phyloP scores from a whole-genome alignment of 768 basidiomycete species.

The Lactarius tabidus region DNA sequence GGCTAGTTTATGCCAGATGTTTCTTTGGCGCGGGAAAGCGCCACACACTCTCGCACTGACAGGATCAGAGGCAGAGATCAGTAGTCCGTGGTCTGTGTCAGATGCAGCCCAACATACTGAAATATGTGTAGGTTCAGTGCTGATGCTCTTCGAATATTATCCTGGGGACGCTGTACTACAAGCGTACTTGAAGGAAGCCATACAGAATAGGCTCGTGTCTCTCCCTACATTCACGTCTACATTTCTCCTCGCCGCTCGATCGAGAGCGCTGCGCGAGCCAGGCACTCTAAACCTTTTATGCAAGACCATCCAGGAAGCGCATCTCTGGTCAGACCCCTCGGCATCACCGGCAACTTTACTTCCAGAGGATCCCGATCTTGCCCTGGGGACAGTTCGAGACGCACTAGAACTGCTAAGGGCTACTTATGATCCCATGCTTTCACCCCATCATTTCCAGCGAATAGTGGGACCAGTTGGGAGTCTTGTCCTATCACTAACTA shows the following conservation, averaged over 20 bases:
- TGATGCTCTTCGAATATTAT: conserved; percentile 61
- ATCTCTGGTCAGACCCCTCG: conserved; percentile 54
- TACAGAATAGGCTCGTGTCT: conserved; percentile 53
- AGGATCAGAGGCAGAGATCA: conserved; percentile 52
- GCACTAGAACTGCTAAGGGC: conserved; percentile 20
- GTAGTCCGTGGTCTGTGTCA: conserved; percentile 44
- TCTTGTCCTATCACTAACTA: conserved; percentile 16
- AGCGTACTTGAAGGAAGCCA: conserved; percentile 58
- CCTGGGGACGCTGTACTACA: conserved; percentile 68
- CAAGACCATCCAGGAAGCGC: conserved; percentile 57
- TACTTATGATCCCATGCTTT: conserved; percentile 20
- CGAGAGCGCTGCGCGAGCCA: conserved; percentile 56
- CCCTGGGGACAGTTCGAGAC: conserved; percentile 46
- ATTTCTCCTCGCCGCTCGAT: conserved; percentile 63
- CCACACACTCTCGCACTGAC: conserved; percentile 30
- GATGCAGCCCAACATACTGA: neutral
- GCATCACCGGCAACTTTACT: conserved; percentile 52
- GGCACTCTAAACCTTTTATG: conserved; percentile 71
- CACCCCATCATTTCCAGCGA: conserved; percentile 19
- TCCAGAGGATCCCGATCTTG: conserved; percentile 43
- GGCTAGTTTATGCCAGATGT: conserved; percentile 59
- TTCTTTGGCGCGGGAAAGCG: conserved; percentile 45
- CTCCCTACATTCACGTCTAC: conserved; percentile 58
- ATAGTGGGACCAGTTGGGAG: conserved; percentile 18
- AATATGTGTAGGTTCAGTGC: conserved; percentile 53